A percentile compares a stretch with the other conserved stretches of the same genome.
phyloP scores from a whole-genome alignment of 192 early-diverging fungal genomes.

The Irineochytrium annulatum region DNA sequence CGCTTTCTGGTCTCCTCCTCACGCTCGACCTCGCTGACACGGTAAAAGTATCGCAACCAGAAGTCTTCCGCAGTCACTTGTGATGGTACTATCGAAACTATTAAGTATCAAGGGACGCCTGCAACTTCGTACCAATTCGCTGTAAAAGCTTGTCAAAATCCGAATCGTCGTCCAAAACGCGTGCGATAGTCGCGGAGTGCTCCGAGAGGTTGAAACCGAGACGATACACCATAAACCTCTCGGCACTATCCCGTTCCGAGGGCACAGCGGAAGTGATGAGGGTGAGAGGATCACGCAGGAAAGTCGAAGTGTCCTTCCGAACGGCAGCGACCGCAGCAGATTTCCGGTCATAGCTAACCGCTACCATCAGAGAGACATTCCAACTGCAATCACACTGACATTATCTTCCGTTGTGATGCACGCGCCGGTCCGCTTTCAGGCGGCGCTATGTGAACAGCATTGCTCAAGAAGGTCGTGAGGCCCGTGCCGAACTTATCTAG shows the following conservation, averaged over 20 bases:
- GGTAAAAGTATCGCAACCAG: slow-evolving; percentile 45
- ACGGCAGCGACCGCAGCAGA: slow-evolving; percentile 25
- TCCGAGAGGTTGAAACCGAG: slow-evolving; percentile 17
- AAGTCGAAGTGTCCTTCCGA: slow-evolving; percentile 21
- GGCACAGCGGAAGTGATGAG: not conserved
- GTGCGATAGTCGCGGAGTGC: slow-evolving; percentile 19
- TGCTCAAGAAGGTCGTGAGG: slow-evolving; percentile 19
- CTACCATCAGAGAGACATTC: not conserved
- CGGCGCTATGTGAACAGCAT: slow-evolving; percentile 24
- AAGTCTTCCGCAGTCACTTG: slow-evolving; percentile 30
- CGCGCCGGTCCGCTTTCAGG: not conserved
- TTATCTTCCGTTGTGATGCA: slow-evolving; percentile 13
- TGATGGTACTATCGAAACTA: slow-evolving; percentile 24
- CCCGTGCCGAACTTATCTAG: slow-evolving; percentile 26
- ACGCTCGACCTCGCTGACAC: slow-evolving; percentile 31
- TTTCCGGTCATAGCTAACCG: slow-evolving; percentile 36
- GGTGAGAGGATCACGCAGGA: slow-evolving; percentile 20
- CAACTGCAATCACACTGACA: slow-evolving; percentile 12
- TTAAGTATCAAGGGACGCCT: not conserved
- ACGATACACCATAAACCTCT: slow-evolving; percentile 17
- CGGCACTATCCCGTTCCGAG: slow-evolving; percentile 10
- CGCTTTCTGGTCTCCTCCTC: slow-evolving; percentile 36
- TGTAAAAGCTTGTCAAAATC: slow-evolving; percentile 28
- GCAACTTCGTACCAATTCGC: slow-evolving; percentile 12
- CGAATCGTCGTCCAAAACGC: slow-evolving; percentile 29